Conservation (phyloP, 1,139 yeast genomes). For the Candida mesenterica region DNA sequence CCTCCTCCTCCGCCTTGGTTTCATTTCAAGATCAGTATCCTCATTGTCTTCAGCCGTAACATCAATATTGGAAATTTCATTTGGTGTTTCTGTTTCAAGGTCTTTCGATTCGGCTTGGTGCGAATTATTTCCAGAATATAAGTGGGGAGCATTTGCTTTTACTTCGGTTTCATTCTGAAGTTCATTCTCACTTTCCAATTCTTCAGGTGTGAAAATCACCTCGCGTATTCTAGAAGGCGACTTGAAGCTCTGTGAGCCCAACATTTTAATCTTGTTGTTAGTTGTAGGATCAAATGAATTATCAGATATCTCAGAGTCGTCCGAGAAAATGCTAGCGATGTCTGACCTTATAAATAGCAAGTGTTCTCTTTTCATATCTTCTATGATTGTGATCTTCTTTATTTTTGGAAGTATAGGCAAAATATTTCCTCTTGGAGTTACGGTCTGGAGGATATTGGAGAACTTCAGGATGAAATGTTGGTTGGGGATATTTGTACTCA, state of each 20-base stretch:
- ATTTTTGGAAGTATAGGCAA: background rate
- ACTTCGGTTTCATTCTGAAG: no score
- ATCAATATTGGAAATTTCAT: no score
- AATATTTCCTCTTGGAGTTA: background rate
- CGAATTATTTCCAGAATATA: no score
- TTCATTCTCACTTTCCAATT: no score
- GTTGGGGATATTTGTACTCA: no score
- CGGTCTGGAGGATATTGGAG: no score
- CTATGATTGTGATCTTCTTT: constrained; percentile 13
- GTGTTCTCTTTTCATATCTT: constrained; percentile 8
- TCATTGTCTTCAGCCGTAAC: background rate
- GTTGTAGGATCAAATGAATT: constrained; percentile 14
- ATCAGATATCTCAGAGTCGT: constrained; percentile 16
- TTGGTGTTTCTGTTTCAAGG: no score
- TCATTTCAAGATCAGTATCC: no score
- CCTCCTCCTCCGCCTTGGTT: no score
- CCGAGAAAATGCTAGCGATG: constrained; percentile 12
- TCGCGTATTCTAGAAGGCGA: constrained; percentile 6
- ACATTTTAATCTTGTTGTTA: constrained; percentile 10
- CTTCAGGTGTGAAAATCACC: constrained; percentile 1
- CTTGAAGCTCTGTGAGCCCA: background rate
- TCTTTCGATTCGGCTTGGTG: no score
- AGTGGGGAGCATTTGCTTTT: no score
- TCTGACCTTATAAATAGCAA: constrained; percentile 10
- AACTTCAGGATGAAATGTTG: no score